phyloP scores from a whole-genome alignment of 1,284 basidiomycete species.

The Cryptococcus neoformans region DNA sequence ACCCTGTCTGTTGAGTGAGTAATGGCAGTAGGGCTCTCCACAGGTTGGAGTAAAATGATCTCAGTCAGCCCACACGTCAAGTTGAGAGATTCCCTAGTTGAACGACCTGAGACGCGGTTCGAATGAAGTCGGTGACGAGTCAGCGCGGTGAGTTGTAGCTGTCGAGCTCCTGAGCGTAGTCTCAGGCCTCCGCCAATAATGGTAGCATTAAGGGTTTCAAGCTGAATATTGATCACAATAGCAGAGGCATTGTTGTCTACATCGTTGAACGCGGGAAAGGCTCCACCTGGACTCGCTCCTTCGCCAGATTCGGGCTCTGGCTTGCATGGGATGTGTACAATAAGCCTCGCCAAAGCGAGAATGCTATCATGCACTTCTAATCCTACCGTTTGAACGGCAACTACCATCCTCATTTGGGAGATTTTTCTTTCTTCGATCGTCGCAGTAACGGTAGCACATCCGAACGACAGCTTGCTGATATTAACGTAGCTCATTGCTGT shows the following conservation, averaged over 20 bases:
- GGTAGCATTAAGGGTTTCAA: conserved; percentile 10
- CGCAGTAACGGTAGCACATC: conserved; percentile 6
- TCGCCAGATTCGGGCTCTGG: background rate
- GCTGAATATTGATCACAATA: conserved; percentile 17
- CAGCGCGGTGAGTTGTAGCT: conserved; percentile 3
- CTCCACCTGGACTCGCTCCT: background rate
- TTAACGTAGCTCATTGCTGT: conserved; percentile 19
- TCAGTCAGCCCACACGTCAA: conserved; percentile 7
- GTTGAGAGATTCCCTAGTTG: conserved; percentile 3
- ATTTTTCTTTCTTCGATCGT: conserved; percentile 3
- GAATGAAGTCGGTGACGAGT: background rate
- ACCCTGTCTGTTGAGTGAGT: conserved; percentile 7
- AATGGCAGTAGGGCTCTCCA: background rate
- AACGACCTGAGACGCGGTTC: background rate
- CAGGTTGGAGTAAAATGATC: conserved; percentile 9
- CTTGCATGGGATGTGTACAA: background rate
- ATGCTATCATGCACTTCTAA: conserved; percentile 30
- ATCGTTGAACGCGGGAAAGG: too few species aligned
- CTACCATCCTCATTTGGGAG: conserved; percentile 15
- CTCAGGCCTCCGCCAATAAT: conserved; percentile 21
- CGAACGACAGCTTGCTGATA: conserved; percentile 19
- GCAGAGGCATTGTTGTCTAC: background rate
- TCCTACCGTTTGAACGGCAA: conserved; percentile 16
- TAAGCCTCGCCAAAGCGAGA: background rate
- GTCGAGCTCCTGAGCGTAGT: conserved; percentile 7